Percentiles rank a stretch among this genome's conserved stretches.
Evolutionary conservation across 1,284 basidiomycete species (phyloP).

Genomic region (Trichosporon asahii): DNA sequence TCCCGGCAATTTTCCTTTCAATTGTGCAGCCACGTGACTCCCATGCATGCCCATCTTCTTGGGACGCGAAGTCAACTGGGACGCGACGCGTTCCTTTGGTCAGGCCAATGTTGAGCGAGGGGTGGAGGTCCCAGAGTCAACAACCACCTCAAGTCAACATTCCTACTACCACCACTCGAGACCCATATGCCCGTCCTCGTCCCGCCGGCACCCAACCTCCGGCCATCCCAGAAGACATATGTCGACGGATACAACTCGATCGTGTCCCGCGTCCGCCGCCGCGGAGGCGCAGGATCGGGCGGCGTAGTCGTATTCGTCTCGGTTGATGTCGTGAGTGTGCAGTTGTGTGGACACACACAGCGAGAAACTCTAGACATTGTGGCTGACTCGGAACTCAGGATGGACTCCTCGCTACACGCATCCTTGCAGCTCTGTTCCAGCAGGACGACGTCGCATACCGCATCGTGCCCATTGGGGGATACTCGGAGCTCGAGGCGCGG

Average conservation of each 20-base stretch:
- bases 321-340: constrained; percentile 41
- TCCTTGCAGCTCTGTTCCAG: constrained; percentile 83
- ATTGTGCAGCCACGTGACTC: not conserved
- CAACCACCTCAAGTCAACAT: not conserved
- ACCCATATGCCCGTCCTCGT: constrained; percentile 52
- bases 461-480: constrained; percentile 86
- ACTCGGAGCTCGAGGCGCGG: constrained; percentile 66
- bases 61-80: not conserved
- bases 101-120: not conserved
- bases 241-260: constrained; percentile 76
- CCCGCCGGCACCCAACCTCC: constrained; percentile 45
- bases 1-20: not conserved
- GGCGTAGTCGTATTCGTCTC: constrained; percentile 50
- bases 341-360: not conserved
- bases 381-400: constrained; percentile 32
- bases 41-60: not conserved
- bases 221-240: constrained; percentile 56
- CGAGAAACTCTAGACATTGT: not conserved
- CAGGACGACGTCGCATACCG: constrained; percentile 92
- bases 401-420: constrained; percentile 54
- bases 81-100: not conserved
- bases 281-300: constrained; percentile 36
- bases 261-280: constrained; percentile 59
- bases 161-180: not conserved
- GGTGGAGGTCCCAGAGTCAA: constrained; percentile 1